A percentile compares a stretch with the other conserved stretches of the same genome.
Conservation (phyloP, 371 early-diverging fungal genomes). For the Sporodiniella umbellata region DNA sequence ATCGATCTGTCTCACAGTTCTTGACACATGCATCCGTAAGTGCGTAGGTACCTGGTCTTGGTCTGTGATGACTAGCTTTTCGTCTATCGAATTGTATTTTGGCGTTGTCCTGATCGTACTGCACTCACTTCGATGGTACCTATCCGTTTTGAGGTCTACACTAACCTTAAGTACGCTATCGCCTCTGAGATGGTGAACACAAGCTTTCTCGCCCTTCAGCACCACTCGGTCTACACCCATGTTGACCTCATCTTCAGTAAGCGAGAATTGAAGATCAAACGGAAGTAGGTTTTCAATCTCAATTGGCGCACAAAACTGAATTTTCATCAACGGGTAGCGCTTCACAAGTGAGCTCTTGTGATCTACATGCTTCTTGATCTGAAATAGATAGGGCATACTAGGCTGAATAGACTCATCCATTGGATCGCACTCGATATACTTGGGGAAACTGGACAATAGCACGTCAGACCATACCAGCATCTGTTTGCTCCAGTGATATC, state of each 20-base stretch:
- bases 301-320: slow-evolving; percentile 71
- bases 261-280: slow-evolving; percentile 55
- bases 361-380: slow-evolving; percentile 30
- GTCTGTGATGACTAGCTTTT: slow-evolving; percentile 31
- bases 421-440: slow-evolving; percentile 29
- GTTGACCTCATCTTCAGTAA: slow-evolving; percentile 40
- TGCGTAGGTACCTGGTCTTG: slow-evolving; percentile 42
- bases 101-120: slow-evolving; percentile 8
- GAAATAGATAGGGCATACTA: slow-evolving; percentile 20
- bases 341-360: slow-evolving; percentile 25
- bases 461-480: slow-evolving; percentile 71
- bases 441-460: slow-evolving; percentile 26
- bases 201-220: slow-evolving; percentile 49
- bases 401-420: slow-evolving; percentile 4
- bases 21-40: slow-evolving; percentile 54
- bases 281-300: slow-evolving; percentile 87
- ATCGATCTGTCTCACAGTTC: slow-evolving; percentile 18
- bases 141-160: slow-evolving; percentile 59
- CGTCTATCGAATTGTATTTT: slow-evolving; percentile 8
- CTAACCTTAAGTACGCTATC: slow-evolving; percentile 53
- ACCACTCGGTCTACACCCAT: slow-evolving; percentile 34
- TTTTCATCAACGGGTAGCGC: slow-evolving; percentile 68
- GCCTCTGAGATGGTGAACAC: slow-evolving; percentile 65
- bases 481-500: slow-evolving; percentile 69
- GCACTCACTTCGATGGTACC: slow-evolving; percentile 16